Evolutionary conservation across 2,329 filamentous ascomycete species (phyloP).

Genomic region (Botrytis hyacinthi): DNA sequence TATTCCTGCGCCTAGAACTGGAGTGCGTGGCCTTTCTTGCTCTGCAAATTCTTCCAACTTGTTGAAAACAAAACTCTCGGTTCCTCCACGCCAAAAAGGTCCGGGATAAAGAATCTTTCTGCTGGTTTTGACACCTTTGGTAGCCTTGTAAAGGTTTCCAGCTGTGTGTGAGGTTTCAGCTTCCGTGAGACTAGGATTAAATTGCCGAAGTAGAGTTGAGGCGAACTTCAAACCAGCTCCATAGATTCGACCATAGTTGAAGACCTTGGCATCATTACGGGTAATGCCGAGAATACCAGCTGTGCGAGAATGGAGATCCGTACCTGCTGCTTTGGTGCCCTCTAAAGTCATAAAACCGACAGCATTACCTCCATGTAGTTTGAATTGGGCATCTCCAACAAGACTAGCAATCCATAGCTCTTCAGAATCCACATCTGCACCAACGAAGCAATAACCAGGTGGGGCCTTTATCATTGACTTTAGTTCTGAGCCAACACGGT

Average conservation of each 20-base stretch:
- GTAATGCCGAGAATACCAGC: slow-evolving; percentile 91
- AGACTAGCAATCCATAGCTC: slow-evolving; percentile 98
- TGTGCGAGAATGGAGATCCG: slow-evolving; percentile 91
- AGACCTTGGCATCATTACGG: slow-evolving; percentile 92
- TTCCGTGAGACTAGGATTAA: slow-evolving; percentile 83
- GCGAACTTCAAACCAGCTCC: slow-evolving; percentile 96
- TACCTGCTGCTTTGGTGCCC: slow-evolving; percentile 89
- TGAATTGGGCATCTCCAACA: slow-evolving; percentile 91
- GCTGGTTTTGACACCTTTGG: slow-evolving; percentile 84
- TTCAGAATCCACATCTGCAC: slow-evolving; percentile 95
- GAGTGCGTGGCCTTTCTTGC: slow-evolving; percentile 85
- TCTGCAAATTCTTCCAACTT: slow-evolving; percentile 97
- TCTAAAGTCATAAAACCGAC: slow-evolving; percentile 99
- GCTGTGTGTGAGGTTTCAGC: slow-evolving; percentile 74
- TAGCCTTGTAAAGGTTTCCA: slow-evolving; percentile 77
- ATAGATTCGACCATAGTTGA: slow-evolving; percentile 98
- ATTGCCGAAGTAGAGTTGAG: slow-evolving; percentile 83
- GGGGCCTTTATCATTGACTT: slow-evolving; percentile 97
- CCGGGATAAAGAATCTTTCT: slow-evolving; percentile 69
- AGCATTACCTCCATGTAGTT: slow-evolving; percentile 92
- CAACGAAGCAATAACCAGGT: slow-evolving; percentile 87
- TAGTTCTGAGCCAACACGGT: slow-evolving; percentile 91
- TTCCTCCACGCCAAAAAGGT: slow-evolving; percentile 92
- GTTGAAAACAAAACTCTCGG: slow-evolving; percentile 97
- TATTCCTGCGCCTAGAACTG: slow-evolving; percentile 90